Conservation (phyloP, 139 green algal species). For the Coelastrella sp. region DNA sequence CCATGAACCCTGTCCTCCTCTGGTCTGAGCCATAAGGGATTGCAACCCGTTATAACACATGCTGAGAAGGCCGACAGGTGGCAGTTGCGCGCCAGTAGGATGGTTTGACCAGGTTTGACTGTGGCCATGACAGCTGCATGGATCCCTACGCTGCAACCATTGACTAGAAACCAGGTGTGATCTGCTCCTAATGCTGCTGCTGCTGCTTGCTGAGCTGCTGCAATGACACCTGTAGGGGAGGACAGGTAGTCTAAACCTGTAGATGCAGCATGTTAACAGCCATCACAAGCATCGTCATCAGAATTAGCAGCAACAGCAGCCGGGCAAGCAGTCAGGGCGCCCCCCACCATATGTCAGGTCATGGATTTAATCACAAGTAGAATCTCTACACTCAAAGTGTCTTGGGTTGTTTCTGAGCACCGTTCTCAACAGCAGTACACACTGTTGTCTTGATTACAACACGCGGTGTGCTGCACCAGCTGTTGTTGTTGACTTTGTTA, state of each 20-base stretch:
- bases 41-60: conserved; percentile 71
- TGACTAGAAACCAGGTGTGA: conserved; percentile 92
- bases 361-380: background rate
- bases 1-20: conserved; percentile 59
- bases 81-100: conserved; percentile 89
- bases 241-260: conserved; percentile 85
- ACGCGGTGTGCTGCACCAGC: too few relatives aligned
- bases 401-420: too few relatives aligned
- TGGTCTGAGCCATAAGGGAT: conserved; percentile 63
- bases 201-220: conserved; percentile 78
- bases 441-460: too few relatives aligned
- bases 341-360: background rate
- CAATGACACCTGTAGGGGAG: conserved; percentile 78
- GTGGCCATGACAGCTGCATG: conserved; percentile 77
- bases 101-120: conserved; percentile 61
- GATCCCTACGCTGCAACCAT: conserved; percentile 88
- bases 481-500: too few relatives aligned
- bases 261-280: background rate
- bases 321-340: background rate
- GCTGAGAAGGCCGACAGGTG: conserved; percentile 86
- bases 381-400: background rate
- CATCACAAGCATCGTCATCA: too few relatives aligned
- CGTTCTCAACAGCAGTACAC: too few relatives aligned
- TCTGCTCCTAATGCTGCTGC: conserved; percentile 80
- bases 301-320: background rate